Conservation (phyloP, 2,329 filamentous ascomycete genomes). For the Pseudocercospora fuligena region DNA sequence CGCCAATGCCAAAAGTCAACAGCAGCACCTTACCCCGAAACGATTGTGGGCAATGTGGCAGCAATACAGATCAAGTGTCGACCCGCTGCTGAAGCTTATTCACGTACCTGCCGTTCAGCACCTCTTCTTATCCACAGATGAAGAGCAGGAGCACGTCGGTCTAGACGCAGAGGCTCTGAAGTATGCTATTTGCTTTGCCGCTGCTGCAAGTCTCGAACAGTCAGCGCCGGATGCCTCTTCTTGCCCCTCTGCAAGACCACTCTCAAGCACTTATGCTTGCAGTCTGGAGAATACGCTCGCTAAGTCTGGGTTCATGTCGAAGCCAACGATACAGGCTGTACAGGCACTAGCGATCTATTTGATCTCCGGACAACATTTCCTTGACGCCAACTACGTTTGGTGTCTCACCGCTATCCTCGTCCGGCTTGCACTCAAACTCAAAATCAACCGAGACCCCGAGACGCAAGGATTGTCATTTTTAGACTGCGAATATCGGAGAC, state of each 20-base stretch:
- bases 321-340: slow-evolving; percentile 24
- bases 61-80: slow-evolving; percentile 25
- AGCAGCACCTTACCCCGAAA: slow-evolving; percentile 20
- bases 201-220: slow-evolving; percentile 24
- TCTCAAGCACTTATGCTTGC: slow-evolving; percentile 22
- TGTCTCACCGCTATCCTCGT: slow-evolving; percentile 28
- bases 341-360: slow-evolving; percentile 30
- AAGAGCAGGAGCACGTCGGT: slow-evolving; percentile 8
- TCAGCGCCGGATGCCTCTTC: slow-evolving; percentile 12
- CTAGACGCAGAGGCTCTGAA: slow-evolving; percentile 25
- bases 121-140: slow-evolving; percentile 21
- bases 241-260: slow-evolving; percentile 8
- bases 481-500: slow-evolving; percentile 28
- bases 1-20: neutral
- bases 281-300: slow-evolving; percentile 22
- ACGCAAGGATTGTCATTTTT: slow-evolving; percentile 21
- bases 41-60: slow-evolving; percentile 27
- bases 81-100: slow-evolving; percentile 30
- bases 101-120: slow-evolving; percentile 24
- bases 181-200: slow-evolving; percentile 29
- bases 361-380: slow-evolving; percentile 22
- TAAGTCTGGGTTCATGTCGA: slow-evolving; percentile 23
- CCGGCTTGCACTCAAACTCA: slow-evolving; percentile 28
- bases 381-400: slow-evolving; percentile 25
- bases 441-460: slow-evolving; percentile 30